These are phyloP conservation scores for Kickxella alabastrina DNA, from an alignment of 192 early-diverging fungal genomes.

Conservation along the genomic window DNA sequence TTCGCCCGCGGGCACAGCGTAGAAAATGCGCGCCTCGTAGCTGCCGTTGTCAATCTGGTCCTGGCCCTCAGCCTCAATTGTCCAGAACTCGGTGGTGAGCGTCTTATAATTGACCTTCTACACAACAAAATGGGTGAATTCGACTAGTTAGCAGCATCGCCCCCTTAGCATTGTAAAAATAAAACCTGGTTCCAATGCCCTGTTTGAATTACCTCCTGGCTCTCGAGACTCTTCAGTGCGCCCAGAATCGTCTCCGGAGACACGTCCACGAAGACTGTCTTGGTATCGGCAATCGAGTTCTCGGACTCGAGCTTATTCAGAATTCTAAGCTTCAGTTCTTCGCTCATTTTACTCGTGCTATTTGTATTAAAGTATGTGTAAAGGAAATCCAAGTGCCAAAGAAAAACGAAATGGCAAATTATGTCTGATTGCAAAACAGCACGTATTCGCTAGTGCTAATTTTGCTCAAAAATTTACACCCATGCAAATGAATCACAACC, in stretches of 20 bases:
- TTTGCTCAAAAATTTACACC: neutral
- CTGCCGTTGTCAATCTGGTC: slow-evolving; percentile 82
- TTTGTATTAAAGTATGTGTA: neutral
- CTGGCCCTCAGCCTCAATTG: slow-evolving; percentile 82
- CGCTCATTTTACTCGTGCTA: slow-evolving; percentile 50
- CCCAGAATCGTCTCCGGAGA: slow-evolving; percentile 70
- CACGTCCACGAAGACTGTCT: slow-evolving; percentile 57
- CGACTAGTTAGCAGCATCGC: too few species aligned
- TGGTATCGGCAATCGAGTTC: slow-evolving; percentile 67
- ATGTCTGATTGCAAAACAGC: neutral
- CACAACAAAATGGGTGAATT: too few species aligned
- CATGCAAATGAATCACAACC: neutral
- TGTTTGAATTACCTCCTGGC: slow-evolving; percentile 87
- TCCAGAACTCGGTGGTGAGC: slow-evolving; percentile 76
- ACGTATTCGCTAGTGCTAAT: too few species aligned
- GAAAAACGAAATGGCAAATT: neutral
- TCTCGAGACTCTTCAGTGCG: slow-evolving; percentile 78
- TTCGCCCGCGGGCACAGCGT: slow-evolving; percentile 73
- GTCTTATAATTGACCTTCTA: slow-evolving; percentile 77
- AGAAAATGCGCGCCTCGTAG: slow-evolving; percentile 91
- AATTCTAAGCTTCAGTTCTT: slow-evolving; percentile 43
- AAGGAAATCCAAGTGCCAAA: slow-evolving; percentile 1
- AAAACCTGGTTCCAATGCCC: too few species aligned
- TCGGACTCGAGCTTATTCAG: slow-evolving; percentile 61
- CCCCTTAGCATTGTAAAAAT: too few species aligned